phyloP scores from a whole-genome alignment of 495 filamentous ascomycete species.

The Lepraria neglecta region DNA sequence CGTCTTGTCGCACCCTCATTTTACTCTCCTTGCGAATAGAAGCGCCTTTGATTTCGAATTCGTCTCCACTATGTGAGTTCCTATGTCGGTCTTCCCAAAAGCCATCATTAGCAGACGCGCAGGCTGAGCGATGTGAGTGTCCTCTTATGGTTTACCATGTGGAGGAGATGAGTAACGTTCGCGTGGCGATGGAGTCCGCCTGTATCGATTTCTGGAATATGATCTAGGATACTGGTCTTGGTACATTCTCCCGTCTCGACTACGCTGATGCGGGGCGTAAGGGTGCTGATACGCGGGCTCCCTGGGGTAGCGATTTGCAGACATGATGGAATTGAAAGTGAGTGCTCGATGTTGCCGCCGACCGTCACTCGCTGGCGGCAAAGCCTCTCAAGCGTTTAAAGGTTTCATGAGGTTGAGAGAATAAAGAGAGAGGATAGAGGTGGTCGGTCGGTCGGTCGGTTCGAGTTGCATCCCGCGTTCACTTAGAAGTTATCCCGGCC shows the following conservation, averaged over 20 bases:
- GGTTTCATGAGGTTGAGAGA: too few species aligned
- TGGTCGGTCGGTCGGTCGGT: too few species aligned
- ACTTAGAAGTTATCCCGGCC: too few species aligned
- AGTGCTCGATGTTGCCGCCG: not conserved
- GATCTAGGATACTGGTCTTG: conserved; percentile 39
- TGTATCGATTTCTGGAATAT: conserved; percentile 37
- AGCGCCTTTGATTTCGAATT: conserved; percentile 21
- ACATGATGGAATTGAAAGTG: conserved; percentile 11
- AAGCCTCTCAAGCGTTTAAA: too few species aligned
- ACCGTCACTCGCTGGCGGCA: too few species aligned
- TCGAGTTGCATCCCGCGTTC: too few species aligned
- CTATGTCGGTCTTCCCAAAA: conserved; percentile 29
- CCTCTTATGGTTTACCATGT: conserved; percentile 30
- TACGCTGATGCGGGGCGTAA: conserved; percentile 28
- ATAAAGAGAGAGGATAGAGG: too few species aligned
- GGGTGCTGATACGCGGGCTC: conserved; percentile 24
- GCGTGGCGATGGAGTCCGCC: conserved; percentile 25
- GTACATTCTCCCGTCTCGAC: conserved; percentile 45
- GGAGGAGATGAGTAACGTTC: conserved; percentile 25
- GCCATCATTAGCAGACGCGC: conserved; percentile 30
- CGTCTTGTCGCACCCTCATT: conserved; percentile 21
- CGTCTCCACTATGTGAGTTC: conserved; percentile 30
- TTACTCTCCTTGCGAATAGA: conserved; percentile 22
- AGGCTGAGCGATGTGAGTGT: conserved; percentile 20
- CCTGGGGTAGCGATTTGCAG: conserved; percentile 18